Evolutionary conservation across 805 yeast species (phyloP).

Genomic region (Candida alai): DNA sequence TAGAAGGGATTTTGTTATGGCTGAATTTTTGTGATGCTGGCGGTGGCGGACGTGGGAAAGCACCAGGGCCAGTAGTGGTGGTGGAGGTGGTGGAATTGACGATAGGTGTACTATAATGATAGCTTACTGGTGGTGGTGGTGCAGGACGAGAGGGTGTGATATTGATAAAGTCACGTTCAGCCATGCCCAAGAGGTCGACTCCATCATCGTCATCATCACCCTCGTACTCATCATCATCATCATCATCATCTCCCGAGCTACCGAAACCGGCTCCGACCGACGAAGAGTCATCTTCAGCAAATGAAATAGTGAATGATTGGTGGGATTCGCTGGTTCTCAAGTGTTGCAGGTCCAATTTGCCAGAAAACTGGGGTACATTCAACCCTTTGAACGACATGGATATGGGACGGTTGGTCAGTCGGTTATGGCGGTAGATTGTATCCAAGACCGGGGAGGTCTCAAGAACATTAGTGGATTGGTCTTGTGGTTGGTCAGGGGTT

Average conservation of each 20-base stretch:
- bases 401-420: conserved; percentile 32
- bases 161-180: background rate
- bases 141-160: background rate
- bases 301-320: conserved; percentile 38
- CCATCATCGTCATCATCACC: conserved; percentile 9
- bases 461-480: conserved; percentile 1
- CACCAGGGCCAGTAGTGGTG: conserved; percentile 1
- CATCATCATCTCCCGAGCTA: conserved; percentile 24
- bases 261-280: conserved; percentile 37
- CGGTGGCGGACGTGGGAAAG: conserved; percentile 9
- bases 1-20: conserved; percentile 28
- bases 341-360: conserved; percentile 23
- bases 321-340: conserved; percentile 36
- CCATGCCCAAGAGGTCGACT: background rate
- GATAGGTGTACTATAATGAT: too few species aligned
- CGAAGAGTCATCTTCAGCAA: conserved; percentile 26
- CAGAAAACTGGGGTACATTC: conserved; percentile 53
- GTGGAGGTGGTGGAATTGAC: background rate
- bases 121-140: conserved; percentile 2
- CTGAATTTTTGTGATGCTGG: conserved; percentile 22
- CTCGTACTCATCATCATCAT: conserved; percentile 19
- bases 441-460: conserved; percentile 21
- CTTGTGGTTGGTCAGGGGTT: background rate
- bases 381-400: conserved; percentile 62
- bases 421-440: conserved; percentile 12